Evolutionary conservation across 371 early-diverging fungal genomes (phyloP), one percentile per base, ranked within the genome.

Genomic region (Apophysomyces variabilis): DNA sequence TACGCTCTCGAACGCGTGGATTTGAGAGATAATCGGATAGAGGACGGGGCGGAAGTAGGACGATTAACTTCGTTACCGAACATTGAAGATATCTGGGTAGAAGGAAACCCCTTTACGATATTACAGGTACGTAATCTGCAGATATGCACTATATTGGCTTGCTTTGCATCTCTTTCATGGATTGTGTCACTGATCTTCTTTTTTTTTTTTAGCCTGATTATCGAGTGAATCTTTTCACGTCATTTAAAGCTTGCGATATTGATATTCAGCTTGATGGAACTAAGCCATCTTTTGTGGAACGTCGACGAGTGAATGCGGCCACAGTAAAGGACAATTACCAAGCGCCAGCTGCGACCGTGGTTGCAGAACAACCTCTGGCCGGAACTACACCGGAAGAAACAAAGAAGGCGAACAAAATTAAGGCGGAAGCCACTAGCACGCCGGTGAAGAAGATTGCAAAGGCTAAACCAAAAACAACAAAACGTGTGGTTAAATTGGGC

Each of bases 1-100:
- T 90, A 87, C 87, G 88, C 90, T 13, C 75, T 92, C 59, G 91
- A 91, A 64, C 77, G 80, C 57, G 67, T 91, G 32, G 91, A 92
- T 68, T 69, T 92, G 14, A 71, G 91, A 5, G 87, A 88, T 57
- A 92, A 92, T 63, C 78, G 75, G 37, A 71, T 92, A 43, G 85
- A 76, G 9, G 90, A 89, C 38, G 75, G 79, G 13, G 82, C 77
- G 7, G 90, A 89, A 59, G 71, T 88, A 18, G 84, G 85, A 9
- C 75, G 90, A 16, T 68, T 89, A 46, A 79, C 85, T 0, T 72
- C 82, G 4, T 71, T 89, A 5, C 87, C 87, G n/a, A 84, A 83
- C 36, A 74, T 89, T 26, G 71, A 75, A 12, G 85, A 87, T 56
- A 75, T 89, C 6, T 87, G 87, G 85, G 76, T 87, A 1, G 79